Percentiles rank a stretch among this genome's conserved stretches.
Conservation (phyloP, 2,329 filamentous ascomycete species). For the Exophiala sideris region DNA sequence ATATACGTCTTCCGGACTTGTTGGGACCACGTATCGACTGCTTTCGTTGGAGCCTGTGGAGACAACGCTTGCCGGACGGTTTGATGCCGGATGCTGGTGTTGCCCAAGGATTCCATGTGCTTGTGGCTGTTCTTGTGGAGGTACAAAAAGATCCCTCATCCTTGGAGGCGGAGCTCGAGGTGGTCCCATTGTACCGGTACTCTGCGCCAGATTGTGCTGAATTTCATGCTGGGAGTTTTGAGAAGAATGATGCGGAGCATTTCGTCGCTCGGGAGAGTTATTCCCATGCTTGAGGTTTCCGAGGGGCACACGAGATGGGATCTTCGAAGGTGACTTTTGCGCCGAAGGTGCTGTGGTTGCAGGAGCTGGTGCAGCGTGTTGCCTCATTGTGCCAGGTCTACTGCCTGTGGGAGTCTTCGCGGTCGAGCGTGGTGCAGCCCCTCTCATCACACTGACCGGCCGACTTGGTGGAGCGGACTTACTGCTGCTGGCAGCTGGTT, state of each 20-base stretch:
- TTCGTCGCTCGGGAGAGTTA: constrained; percentile 76
- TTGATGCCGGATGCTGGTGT: constrained; percentile 27
- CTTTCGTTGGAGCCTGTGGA: constrained; percentile 41
- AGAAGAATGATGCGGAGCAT: constrained; percentile 38
- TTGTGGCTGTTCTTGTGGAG: constrained; percentile 42
- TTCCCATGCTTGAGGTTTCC: constrained; percentile 50
- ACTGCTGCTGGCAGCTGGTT: constrained; percentile 14
- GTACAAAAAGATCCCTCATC: constrained; percentile 77
- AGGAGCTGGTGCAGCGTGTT: constrained; percentile 22
- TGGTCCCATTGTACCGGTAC: constrained; percentile 48
- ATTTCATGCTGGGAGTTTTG: constrained; percentile 18
- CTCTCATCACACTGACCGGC: constrained; percentile 38
- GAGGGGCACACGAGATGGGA: constrained; percentile 46
- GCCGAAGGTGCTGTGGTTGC: constrained; percentile 24
- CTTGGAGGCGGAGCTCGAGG: constrained; percentile 77
- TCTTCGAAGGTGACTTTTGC: constrained; percentile 47
- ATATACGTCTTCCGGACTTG: constrained; percentile 78
- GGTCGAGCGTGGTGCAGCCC: constrained; percentile 41
- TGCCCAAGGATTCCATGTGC: constrained; percentile 31
- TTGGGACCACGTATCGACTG: constrained; percentile 48
- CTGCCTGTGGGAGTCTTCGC: constrained; percentile 47
- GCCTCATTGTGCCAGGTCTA: constrained; percentile 40
- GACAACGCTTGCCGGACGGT: constrained; percentile 52
- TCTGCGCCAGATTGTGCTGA: constrained; percentile 23
- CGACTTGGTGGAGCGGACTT: constrained; percentile 27